A percentile compares a stretch with the other conserved stretches of the same genome.
Conservation (phyloP, 352 stramenopile species). For the Globisporangium camurandrum region DNA sequence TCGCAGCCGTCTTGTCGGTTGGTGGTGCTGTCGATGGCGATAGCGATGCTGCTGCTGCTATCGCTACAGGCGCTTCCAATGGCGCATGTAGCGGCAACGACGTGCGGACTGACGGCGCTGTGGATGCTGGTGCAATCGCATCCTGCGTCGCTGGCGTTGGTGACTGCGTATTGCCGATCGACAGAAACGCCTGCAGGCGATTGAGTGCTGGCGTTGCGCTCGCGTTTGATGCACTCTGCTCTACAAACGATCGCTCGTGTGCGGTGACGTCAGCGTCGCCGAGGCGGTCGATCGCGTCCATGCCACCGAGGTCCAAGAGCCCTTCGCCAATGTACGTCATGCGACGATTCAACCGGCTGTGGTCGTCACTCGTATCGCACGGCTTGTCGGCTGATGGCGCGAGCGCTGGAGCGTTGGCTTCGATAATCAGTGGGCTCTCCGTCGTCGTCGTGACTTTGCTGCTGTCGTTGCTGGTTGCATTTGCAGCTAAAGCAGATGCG, state of each 20-base stretch:
- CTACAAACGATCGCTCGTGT: no score
- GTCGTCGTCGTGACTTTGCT: background rate
- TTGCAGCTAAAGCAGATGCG: background rate
- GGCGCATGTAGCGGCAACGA: no score
- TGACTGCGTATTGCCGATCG: background rate
- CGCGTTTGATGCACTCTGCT: conserved; percentile 22
- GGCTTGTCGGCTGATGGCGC: background rate
- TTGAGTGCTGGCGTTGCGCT: background rate
- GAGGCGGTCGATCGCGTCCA: conserved; percentile 45
- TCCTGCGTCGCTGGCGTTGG: background rate
- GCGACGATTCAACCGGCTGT: conserved; percentile 18
- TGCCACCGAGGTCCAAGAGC: conserved; percentile 31
- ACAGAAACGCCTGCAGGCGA: conserved; percentile 3
- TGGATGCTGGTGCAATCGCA: background rate
- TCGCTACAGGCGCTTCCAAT: background rate
- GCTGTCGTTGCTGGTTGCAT: background rate
- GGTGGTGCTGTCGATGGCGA: background rate
- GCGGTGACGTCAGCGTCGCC: conserved; percentile 28
- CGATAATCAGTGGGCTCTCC: background rate
- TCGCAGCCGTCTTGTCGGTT: background rate
- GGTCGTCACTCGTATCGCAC: background rate
- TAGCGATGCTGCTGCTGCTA: background rate
- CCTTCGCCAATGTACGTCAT: conserved; percentile 70
- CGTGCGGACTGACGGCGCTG: no score
- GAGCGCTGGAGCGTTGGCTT: background rate